Evolutionary conservation across 1,284 basidiomycete genomes (phyloP).

Genomic region (Irpex sp.): DNA sequence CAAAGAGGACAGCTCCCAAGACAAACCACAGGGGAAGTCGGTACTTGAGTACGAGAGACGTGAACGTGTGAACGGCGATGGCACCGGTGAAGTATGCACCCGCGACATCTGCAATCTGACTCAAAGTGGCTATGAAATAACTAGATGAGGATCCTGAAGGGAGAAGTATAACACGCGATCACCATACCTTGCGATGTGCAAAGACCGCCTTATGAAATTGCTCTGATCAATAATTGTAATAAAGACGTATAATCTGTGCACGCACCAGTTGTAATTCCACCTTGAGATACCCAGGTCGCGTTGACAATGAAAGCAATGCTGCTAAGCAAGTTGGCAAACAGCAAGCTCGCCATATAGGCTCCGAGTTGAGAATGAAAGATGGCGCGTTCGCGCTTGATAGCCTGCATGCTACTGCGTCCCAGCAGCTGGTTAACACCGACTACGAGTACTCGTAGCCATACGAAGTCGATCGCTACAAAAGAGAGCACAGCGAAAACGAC

Average conservation of each 20-base stretch:
- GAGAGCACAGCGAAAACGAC: conserved; percentile 53
- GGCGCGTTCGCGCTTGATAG: conserved; percentile 39
- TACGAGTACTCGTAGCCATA: conserved; percentile 41
- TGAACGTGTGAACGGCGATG: conserved; percentile 68
- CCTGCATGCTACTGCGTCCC: conserved; percentile 15
- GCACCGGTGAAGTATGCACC: conserved; percentile 61
- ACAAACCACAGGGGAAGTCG: conserved; percentile 47
- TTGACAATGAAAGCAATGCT: conserved; percentile 50
- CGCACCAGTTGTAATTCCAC: conserved; percentile 48
- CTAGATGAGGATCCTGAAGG: conserved; percentile 5
- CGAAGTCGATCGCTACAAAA: conserved; percentile 43
- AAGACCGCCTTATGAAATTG: conserved; percentile 22
- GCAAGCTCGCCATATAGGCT: conserved; percentile 57
- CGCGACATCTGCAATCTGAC: conserved; percentile 59
- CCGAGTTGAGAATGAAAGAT: conserved; percentile 73
- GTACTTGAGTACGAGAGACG: conserved; percentile 54
- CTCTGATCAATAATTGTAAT: background rate
- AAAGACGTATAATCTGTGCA: conserved; percentile 1
- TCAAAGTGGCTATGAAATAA: conserved; percentile 35
- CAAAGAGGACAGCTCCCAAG: conserved; percentile 38
- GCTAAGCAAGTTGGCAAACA: conserved; percentile 54
- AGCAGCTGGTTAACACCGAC: conserved; percentile 30
- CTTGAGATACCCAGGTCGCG: conserved; percentile 37
- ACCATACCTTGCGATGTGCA: conserved; percentile 58
- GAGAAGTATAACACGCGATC: background rate